A percentile compares a stretch with the other conserved stretches of the same genome.
Evolutionary conservation across 345 rosid genomes (phyloP).

Genomic region (Murraya paniculata): DNA sequence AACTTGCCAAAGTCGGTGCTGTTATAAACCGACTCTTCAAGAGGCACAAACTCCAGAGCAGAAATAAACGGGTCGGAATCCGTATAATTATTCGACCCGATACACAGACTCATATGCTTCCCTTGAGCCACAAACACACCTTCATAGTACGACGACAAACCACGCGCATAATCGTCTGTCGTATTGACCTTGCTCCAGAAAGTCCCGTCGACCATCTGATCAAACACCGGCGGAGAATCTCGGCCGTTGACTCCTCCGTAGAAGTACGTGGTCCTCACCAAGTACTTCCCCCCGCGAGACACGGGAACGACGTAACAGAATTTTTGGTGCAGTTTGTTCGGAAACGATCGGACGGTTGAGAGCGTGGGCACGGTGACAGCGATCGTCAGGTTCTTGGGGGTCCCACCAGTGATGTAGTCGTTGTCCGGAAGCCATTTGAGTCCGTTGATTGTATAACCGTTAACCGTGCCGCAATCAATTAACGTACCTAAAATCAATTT

Average conservation of each 20-base stretch:
- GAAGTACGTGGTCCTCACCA: constrained; percentile 70
- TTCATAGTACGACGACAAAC: constrained; percentile 65
- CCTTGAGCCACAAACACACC: constrained; percentile 74
- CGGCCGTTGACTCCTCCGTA: constrained; percentile 79
- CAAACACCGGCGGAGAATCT: constrained; percentile 71
- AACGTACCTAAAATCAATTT: constrained; percentile 35
- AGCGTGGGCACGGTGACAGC: constrained; percentile 30
- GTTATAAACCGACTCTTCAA: constrained; percentile 61
- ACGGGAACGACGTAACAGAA: constrained; percentile 63
- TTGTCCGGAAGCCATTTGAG: constrained; percentile 63
- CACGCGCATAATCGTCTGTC: constrained; percentile 54
- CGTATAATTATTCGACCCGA: constrained; percentile 64
- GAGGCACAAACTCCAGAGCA: constrained; percentile 66
- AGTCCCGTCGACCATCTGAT: constrained; percentile 91
- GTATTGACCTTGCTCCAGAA: constrained; percentile 77
- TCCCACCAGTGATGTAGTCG: constrained; percentile 42
- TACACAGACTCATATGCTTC: constrained; percentile 68
- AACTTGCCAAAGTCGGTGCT: constrained; percentile 50
- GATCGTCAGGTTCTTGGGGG: constrained; percentile 39
- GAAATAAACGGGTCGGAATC: constrained; percentile 87
- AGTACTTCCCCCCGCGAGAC: constrained; percentile 56
- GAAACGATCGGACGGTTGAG: constrained; percentile 83
- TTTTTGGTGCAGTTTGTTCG: constrained; percentile 43
- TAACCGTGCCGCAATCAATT: constrained; percentile 73
- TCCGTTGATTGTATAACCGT: constrained; percentile 36